Evolutionary conservation across 345 rosid species (phyloP).

Genomic region (Pugionium cornutum): DNA sequence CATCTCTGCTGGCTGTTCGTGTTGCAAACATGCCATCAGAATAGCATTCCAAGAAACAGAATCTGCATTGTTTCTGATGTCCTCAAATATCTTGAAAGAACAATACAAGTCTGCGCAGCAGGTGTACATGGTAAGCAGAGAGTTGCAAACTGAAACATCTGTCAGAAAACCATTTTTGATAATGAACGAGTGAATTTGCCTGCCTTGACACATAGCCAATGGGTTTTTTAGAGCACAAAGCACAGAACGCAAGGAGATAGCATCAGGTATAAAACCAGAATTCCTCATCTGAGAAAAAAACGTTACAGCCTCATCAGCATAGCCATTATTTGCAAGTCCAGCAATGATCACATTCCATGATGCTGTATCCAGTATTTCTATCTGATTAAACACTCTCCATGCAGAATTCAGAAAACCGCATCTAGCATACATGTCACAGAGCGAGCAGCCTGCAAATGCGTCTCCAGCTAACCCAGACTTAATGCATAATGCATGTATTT

Average conservation of each 20-base stretch:
- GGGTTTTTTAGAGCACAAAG: slow-evolving; percentile 49
- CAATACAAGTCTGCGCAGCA: slow-evolving; percentile 46
- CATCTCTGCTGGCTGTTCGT: slow-evolving; percentile 51
- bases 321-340: slow-evolving; percentile 51
- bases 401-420: slow-evolving; percentile 50
- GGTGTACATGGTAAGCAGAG: slow-evolving; percentile 60
- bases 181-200: slow-evolving; percentile 54
- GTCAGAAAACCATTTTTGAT: slow-evolving; percentile 48
- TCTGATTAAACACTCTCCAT: slow-evolving; percentile 44
- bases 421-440: slow-evolving; percentile 66
- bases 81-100: slow-evolving; percentile 56
- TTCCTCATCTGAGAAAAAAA: slow-evolving; percentile 46
- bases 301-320: slow-evolving; percentile 43
- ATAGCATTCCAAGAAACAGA: slow-evolving; percentile 72
- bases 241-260: slow-evolving; percentile 49
- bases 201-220: slow-evolving; percentile 45
- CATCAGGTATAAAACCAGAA: slow-evolving; percentile 45
- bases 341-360: slow-evolving; percentile 64
- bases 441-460: slow-evolving; percentile 48
- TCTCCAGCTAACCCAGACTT: slow-evolving; percentile 49
- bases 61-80: slow-evolving; percentile 50
- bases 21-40: slow-evolving; percentile 64
- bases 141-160: slow-evolving; percentile 51
- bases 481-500: slow-evolving; percentile 54
- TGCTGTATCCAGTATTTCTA: slow-evolving; percentile 57